Evolutionary conservation across 2,329 filamentous ascomycete genomes (phyloP), one percentile per base, ranked within the genome.

Genomic region (Endoconidiophora laricicola): DNA sequence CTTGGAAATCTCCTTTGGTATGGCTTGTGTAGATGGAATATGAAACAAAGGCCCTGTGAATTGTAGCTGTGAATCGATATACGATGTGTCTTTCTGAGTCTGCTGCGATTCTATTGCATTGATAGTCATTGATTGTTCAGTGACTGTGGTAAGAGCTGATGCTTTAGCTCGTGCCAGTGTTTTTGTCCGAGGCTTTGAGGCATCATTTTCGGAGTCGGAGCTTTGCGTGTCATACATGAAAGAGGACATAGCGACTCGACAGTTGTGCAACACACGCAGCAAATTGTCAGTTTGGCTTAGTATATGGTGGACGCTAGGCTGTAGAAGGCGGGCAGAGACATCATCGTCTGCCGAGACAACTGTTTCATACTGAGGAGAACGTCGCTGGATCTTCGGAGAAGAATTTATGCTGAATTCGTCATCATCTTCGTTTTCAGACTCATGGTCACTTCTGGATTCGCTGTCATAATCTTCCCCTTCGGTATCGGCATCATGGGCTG

Each of bases 261-360:
- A 71, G 52, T 79, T 76, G 59, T 88, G 85, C 12, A 96, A 69
- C 3, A 79, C 75, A 26, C 71, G 68, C 4, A 94, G 71, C 0
- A 90, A 70, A 4, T 68, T 62, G 57, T 95, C 86, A 1, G 94
- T 60, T 36, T 78, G 75, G 1, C 70, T 65, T 6, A 94, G 68
- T 14, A 88, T 73, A 56, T 85, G 80, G n/a, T 79, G 71, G 9
- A 83, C 72, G 0, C 76, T 72, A 0, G 86, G 85, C 0, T 72
- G 71, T 14, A 94, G 66, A 4, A 93, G 67, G 1, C 64, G 61
- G 52, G 72, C 68, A 0, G 85, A 83, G 44, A 69, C 61, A 1
- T 83, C 78, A 56, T 94, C 86, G 57, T 94, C 81, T 1, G 77
- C 72, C 6, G 82, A 73, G 4, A 85, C 63, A 2, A 72, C 68